These are phyloP conservation scores for Aphanomyces invadans DNA, from an alignment of 352 stramenopile genomes.

Conservation along the genomic window DNA sequence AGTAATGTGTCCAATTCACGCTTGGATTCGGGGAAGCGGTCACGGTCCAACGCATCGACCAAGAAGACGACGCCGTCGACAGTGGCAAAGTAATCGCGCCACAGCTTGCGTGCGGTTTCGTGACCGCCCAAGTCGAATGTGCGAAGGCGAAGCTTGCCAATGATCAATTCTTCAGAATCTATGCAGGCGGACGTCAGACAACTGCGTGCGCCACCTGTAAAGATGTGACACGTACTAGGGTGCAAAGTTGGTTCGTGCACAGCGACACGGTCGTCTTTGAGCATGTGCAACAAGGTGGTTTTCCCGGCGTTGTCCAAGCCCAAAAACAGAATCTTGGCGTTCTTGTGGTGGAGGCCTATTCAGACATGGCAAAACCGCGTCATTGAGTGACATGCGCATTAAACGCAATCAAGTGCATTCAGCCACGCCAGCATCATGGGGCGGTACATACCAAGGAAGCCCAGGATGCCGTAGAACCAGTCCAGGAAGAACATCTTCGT, in stretches of 20 bases:
- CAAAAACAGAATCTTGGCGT: slow-evolving; percentile 99
- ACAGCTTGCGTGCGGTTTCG: slow-evolving; percentile 95
- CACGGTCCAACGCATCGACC: slow-evolving; percentile 97
- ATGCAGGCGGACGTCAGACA: not conserved
- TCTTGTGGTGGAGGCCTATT: slow-evolving; percentile 99
- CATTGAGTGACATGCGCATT: too few relatives aligned
- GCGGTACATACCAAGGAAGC: slow-evolving; percentile 78
- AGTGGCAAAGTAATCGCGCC: slow-evolving; percentile 99
- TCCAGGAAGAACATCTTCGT: slow-evolving; percentile 90
- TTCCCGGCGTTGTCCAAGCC: slow-evolving; percentile 99
- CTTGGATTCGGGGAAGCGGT: slow-evolving; percentile 98
- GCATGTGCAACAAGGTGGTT: slow-evolving; percentile 99
- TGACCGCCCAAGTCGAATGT: slow-evolving; percentile 99
- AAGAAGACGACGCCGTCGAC: slow-evolving; percentile 99
- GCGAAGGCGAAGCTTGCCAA: slow-evolving; percentile 98
- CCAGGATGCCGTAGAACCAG: slow-evolving; percentile 93
- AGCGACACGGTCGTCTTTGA: slow-evolving; percentile 97
- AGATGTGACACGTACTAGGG: slow-evolving; percentile 62
- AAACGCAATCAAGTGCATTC: too few relatives aligned
- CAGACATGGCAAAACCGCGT: not conserved
- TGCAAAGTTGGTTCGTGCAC: slow-evolving; percentile 96
- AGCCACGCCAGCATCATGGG: not conserved
- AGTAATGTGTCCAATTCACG: slow-evolving; percentile 97
- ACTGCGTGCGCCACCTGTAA: too few relatives aligned
- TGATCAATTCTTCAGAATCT: slow-evolving; percentile 89